Conservation (phyloP, 1,139 yeast genomes). For the Meyerozyma elateridarum region DNA sequence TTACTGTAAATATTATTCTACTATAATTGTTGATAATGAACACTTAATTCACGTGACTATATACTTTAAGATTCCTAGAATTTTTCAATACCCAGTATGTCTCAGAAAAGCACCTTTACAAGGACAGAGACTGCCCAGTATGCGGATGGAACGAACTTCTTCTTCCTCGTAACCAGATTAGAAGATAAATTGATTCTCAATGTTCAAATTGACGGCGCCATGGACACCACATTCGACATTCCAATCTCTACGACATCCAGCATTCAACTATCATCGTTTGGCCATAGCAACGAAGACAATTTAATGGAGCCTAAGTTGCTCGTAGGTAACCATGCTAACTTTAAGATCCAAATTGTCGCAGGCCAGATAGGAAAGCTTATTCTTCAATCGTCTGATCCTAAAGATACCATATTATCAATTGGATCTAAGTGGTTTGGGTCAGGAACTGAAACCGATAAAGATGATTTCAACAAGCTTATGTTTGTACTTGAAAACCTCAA, state of each 20-base stretch:
- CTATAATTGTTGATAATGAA: too few species aligned
- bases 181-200: slow-evolving; percentile 33
- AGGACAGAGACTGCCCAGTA: too few species aligned
- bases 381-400: slow-evolving; percentile 23
- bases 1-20: too few species aligned
- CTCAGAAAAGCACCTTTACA: too few species aligned
- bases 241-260: slow-evolving; percentile 35
- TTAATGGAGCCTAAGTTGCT: slow-evolving; percentile 38
- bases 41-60: too few species aligned
- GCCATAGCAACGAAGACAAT: slow-evolving; percentile 15
- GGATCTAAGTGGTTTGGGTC: slow-evolving; percentile 44
- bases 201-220: slow-evolving; percentile 32
- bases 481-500: slow-evolving; percentile 34
- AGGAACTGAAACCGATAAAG: slow-evolving; percentile 27
- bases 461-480: slow-evolving; percentile 40
- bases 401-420: slow-evolving; percentile 32
- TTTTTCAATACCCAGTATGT: too few species aligned
- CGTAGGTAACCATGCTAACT: slow-evolving; percentile 37
- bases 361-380: slow-evolving; percentile 40
- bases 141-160: slow-evolving; percentile 16
- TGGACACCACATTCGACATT: slow-evolving; percentile 40
- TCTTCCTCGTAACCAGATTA: slow-evolving; percentile 34
- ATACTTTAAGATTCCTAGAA: too few species aligned
- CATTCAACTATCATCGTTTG: slow-evolving; percentile 9
- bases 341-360: slow-evolving; percentile 39